Conservation (phyloP, 768 basidiomycete genomes). For the Macrolepiota albuminosa region DNA sequence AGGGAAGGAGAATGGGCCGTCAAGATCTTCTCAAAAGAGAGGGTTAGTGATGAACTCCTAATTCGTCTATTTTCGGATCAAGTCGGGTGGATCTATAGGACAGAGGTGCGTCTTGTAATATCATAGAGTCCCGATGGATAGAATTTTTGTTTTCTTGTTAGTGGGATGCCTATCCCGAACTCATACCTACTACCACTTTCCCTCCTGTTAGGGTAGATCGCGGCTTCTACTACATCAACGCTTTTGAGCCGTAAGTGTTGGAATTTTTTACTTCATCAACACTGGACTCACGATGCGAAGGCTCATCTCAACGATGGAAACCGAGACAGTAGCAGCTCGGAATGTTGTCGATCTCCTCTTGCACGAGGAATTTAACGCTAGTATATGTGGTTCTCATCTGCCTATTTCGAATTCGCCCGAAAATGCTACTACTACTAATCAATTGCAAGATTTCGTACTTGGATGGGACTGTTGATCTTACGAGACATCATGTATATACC, state of each 20-base stretch:
- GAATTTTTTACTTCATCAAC: background rate
- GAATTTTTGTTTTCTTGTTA: slow-evolving; percentile 19
- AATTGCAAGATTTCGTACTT: slow-evolving; percentile 48
- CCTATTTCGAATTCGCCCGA: slow-evolving; percentile 15
- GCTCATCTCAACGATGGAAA: slow-evolving; percentile 92
- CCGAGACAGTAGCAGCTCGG: slow-evolving; percentile 77
- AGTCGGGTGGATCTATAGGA: slow-evolving; percentile 78
- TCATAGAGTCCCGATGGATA: background rate
- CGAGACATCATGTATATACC: background rate
- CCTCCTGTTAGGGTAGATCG: slow-evolving; percentile 74
- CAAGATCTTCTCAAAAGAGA: slow-evolving; percentile 79
- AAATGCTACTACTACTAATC: slow-evolving; percentile 1
- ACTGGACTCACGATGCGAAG: slow-evolving; percentile 28
- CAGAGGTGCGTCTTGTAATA: slow-evolving; percentile 47
- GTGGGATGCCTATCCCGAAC: slow-evolving; percentile 80
- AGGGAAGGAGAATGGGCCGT: slow-evolving; percentile 63
- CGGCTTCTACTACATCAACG: slow-evolving; percentile 87
- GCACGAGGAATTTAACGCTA: slow-evolving; percentile 62
- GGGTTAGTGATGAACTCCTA: slow-evolving; percentile 68
- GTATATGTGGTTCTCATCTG: slow-evolving; percentile 56
- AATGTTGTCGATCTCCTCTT: slow-evolving; percentile 81
- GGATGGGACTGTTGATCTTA: slow-evolving; percentile 69
- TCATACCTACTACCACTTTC: slow-evolving; percentile 62
- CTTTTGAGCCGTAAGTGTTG: slow-evolving; percentile 76
- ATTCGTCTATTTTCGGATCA: slow-evolving; percentile 55